Base-by-base conservation (phyloP, 176 grass and related monocot species). In the Puccinellia tenuiflora region DNA sequence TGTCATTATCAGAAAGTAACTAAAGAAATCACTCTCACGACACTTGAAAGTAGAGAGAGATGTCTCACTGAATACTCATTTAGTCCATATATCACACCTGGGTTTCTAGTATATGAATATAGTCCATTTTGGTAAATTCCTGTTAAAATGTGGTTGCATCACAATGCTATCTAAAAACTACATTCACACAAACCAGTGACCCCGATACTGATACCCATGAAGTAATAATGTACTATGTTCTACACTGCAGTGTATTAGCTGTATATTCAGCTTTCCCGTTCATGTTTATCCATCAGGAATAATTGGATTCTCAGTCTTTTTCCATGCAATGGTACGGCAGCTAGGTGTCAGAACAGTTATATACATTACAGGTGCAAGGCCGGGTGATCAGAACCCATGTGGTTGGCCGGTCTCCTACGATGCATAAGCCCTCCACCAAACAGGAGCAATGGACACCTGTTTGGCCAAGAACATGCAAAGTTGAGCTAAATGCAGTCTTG, bases 361-460 rank as follows among this genome's bases (percentile, higher is more conserved):
- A 81, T 76, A 81, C 61, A 85, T 18, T 82, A 77, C 82, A 83
- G 78, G 37, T 67, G 68, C 75, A 79, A 68, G 60, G 48, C 84
- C 33, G 24, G 56, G 57, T 75, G 83, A 74, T 59, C 67, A 79
- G 79, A 68, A 68, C 46, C 65, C 88, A 83, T 87, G 84, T 90
- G 84, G 65, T 59, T 52, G 39, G 39, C 78, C n/a, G 33, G 40
- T 53, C 57, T 53, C 22, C 43, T 62, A 42, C 22, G 50, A 48
- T 69, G 73, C 59, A 67, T 31, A 78, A 42, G n/a, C n/a, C n/a
- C n/a, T n/a, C n/a, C n/a, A n/a, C 60, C 71, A 24, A 5, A 48
- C 79, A 64, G 54, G 55, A 79, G 84, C 74, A 80, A 79, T 80
- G 28, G 88, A 83, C 88, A 90, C 88, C 79, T 90, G 74, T 74